A percentile compares a stretch with the other conserved stretches of the same genome.
phyloP scores from a whole-genome alignment of 768 basidiomycete genomes.

The Dentipellis sp. region DNA sequence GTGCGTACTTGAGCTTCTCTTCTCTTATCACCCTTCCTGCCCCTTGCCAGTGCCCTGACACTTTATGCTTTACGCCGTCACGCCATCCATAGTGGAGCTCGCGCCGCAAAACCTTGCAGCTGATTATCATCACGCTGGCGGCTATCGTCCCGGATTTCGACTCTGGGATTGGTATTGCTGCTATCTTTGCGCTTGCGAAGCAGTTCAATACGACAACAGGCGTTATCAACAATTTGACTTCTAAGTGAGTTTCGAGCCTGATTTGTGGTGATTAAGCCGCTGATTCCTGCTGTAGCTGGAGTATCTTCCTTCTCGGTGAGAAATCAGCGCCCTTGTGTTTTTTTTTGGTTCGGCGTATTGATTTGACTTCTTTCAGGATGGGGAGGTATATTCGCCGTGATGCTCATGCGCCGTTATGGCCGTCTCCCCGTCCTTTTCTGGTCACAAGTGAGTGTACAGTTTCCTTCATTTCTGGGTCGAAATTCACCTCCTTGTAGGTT shows the following conservation, averaged over 20 bases:
- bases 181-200: slow-evolving; percentile 47
- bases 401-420: slow-evolving; percentile 52
- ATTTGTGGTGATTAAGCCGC: not conserved
- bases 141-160: slow-evolving; percentile 60
- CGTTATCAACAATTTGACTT: slow-evolving; percentile 52
- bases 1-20: slow-evolving; percentile 20
- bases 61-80: not conserved
- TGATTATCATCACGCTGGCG: slow-evolving; percentile 52
- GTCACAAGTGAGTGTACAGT: slow-evolving; percentile 40
- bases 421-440: slow-evolving; percentile 63
- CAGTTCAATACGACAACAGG: slow-evolving; percentile 44
- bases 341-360: not conserved
- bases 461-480: not conserved
- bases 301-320: slow-evolving; percentile 49
- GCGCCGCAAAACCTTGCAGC: slow-evolving; percentile 41
- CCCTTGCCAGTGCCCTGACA: not conserved
- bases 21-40: too few relatives aligned
- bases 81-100: slow-evolving; percentile 37
- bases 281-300: slow-evolving; percentile 34
- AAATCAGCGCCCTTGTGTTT: not conserved
- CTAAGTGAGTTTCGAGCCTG: slow-evolving; percentile 22
- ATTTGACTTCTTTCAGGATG: slow-evolving; percentile 29
- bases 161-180: slow-evolving; percentile 54
- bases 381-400: slow-evolving; percentile 51
- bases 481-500: slow-evolving; percentile 25